A percentile compares a stretch with the other conserved stretches of the same genome.
Conservation (phyloP, 257 asterid genomes). For the Salvia splendens region DNA sequence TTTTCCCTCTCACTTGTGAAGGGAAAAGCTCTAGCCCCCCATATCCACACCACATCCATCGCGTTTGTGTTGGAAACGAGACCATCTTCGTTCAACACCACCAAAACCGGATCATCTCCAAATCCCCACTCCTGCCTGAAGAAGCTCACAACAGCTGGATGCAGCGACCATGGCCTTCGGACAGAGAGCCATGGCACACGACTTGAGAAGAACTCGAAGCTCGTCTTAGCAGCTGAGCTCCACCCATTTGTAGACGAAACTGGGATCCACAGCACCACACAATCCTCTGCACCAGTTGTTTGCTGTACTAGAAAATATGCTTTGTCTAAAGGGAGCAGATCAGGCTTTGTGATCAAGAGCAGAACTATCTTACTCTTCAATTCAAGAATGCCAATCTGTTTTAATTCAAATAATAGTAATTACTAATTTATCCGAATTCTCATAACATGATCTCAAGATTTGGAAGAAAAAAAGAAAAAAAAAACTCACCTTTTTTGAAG, state of each 20-base stretch:
- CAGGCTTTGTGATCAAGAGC: slow-evolving; percentile 65
- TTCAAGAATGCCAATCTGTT: slow-evolving; percentile 54
- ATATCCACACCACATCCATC: slow-evolving; percentile 68
- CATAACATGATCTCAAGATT: too few relatives aligned
- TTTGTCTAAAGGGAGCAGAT: slow-evolving; percentile 52
- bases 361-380: slow-evolving; percentile 65
- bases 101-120: slow-evolving; percentile 49
- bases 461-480: background rate
- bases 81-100: slow-evolving; percentile 52
- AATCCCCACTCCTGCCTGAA: slow-evolving; percentile 58
- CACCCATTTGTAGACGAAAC: slow-evolving; percentile 43
- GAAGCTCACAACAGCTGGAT: slow-evolving; percentile 42
- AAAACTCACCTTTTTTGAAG: slow-evolving; percentile 45
- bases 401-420: slow-evolving; percentile 13
- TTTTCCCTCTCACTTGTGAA: slow-evolving; percentile 53
- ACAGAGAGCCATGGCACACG: slow-evolving; percentile 64
- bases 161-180: slow-evolving; percentile 56
- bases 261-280: slow-evolving; percentile 66
- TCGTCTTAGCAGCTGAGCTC: slow-evolving; percentile 43
- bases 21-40: slow-evolving; percentile 76
- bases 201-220: slow-evolving; percentile 49
- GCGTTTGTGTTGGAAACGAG: slow-evolving; percentile 56
- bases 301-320: slow-evolving; percentile 51
- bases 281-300: slow-evolving; percentile 39
- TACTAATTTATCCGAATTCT: background rate